Percentiles rank a stretch among this genome's conserved stretches.
Conservation (phyloP, 2,329 filamentous ascomycete species). For the Talaromyces funiculosus region DNA sequence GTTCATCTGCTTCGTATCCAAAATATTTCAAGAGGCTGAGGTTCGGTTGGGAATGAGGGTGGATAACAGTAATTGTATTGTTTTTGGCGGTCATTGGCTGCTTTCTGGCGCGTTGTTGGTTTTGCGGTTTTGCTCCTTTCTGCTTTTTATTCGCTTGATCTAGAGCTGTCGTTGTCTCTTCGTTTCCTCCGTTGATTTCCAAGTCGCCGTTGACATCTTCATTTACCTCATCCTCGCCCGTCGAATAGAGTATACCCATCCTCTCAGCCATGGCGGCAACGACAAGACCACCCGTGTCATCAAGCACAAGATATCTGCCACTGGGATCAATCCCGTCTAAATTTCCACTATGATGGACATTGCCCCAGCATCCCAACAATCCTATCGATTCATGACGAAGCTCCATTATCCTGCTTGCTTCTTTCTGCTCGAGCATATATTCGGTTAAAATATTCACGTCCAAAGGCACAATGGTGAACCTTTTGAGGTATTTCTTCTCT, state of each 20-base stretch:
- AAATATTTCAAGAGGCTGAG: slow-evolving; percentile 85
- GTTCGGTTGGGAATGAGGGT: slow-evolving; percentile 73
- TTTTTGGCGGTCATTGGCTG: slow-evolving; percentile 43
- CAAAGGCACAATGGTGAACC: slow-evolving; percentile 79
- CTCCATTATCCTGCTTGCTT: slow-evolving; percentile 75
- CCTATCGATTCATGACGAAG: slow-evolving; percentile 77
- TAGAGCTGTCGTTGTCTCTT: background rate
- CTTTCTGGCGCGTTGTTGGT: slow-evolving; percentile 18
- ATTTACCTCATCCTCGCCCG: slow-evolving; percentile 23
- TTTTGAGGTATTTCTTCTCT: slow-evolving; percentile 83
- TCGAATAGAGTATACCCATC: slow-evolving; percentile 70
- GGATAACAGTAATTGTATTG: slow-evolving; percentile 54
- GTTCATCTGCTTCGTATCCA: slow-evolving; percentile 67
- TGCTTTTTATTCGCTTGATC: background rate
- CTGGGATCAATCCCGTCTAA: slow-evolving; percentile 34
- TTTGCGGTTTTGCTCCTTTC: slow-evolving; percentile 9
- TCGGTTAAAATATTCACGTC: slow-evolving; percentile 71
- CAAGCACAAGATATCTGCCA: slow-evolving; percentile 73
- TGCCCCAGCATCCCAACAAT: slow-evolving; percentile 80
- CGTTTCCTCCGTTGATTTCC: slow-evolving; percentile 15
- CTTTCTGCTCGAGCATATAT: slow-evolving; percentile 74
- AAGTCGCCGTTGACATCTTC: slow-evolving; percentile 17
- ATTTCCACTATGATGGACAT: slow-evolving; percentile 69
- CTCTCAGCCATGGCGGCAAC: slow-evolving; percentile 80
- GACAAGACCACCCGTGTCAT: slow-evolving; percentile 79